Base-by-base conservation (phyloP, 441 rosid species). In the Theobroma grandiflorum region DNA sequence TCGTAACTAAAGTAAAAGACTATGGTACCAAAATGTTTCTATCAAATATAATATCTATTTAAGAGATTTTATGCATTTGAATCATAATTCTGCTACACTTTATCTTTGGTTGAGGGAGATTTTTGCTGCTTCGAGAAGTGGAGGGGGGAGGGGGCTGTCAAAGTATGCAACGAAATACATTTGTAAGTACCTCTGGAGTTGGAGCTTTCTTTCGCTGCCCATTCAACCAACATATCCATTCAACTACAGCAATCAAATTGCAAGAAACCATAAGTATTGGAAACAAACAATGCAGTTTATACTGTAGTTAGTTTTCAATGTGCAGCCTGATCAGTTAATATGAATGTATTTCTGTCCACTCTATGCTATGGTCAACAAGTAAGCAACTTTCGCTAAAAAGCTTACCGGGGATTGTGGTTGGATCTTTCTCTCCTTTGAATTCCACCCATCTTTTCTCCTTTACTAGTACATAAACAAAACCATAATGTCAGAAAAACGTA, bases 141-240 rank as follows among this genome's bases (percentile, higher is more conserved):
- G 57, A 76, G 11, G 52, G 31, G 42, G 47, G 1, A 49, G 63
- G 31, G 12, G 47, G n/a, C 12, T 57, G 35, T 35, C 8, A 31
- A 69, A 76, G 75, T 0, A 47, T 70, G 42, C 57, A 49, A 70
- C 9, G 3, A 53, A 53, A 53, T n/a, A 53, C 2, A 3, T 49
- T 71, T 3, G 43, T 10, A 55, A 20, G 12, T 89, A 93, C 98
- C 95, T 92, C 95, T 4, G 90, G 89, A 74, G 98, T 88, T 15
- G 98, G 98, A 85, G 97, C 94, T 73, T 63, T 88, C 85, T 91
- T 97, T 7, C 97, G 92, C 88, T 97, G 99, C 72, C 98, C 98
- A 55, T 94, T 95, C 85, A 95, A 88, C 99, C 98, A 96, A 86
- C 96, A 92, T 82, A 96, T 96, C 99, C 98, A 96, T 87, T 96